Conservation (phyloP, 345 rosid genomes). For the Hibiscus trionum region DNA sequence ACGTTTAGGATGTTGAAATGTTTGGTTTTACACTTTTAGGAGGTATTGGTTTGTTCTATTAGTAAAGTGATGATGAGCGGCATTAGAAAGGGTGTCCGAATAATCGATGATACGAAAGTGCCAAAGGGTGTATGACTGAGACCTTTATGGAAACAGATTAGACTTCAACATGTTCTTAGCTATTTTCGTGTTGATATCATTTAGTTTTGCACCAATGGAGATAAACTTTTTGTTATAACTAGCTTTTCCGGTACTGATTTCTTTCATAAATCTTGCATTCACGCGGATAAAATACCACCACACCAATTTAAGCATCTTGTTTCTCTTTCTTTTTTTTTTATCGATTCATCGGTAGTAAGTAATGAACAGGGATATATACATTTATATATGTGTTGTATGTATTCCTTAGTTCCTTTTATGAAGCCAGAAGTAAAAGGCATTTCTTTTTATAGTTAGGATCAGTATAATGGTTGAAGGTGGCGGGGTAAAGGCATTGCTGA, state of each 20-base stretch:
- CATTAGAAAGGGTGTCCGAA: constrained; percentile 45
- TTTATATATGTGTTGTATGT: neutral
- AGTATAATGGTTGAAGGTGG: constrained; percentile 63
- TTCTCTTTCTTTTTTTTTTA: neutral
- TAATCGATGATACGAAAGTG: constrained; percentile 47
- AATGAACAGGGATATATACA: neutral
- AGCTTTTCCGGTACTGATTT: constrained; percentile 52
- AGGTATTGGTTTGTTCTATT: constrained; percentile 49
- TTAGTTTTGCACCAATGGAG: constrained; percentile 55
- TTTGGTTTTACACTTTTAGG: constrained; percentile 47
- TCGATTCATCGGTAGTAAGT: neutral
- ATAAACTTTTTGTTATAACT: constrained; percentile 46
- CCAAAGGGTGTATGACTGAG: constrained; percentile 32
- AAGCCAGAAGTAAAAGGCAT: neutral
- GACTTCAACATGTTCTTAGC: constrained; percentile 78
- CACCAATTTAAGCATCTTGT: neutral
- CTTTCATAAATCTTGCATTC: neutral
- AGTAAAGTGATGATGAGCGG: constrained; percentile 71
- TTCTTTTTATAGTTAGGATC: constrained; percentile 8
- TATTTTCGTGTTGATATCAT: constrained; percentile 57
- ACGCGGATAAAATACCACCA: neutral
- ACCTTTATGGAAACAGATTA: constrained; percentile 73
- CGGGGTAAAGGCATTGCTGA: constrained; percentile 58
- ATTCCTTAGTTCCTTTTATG: neutral
- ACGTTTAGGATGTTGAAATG: neutral